These are phyloP conservation scores for Fusarium chuoi DNA, from an alignment of 2,329 filamentous ascomycete species.

Conservation along the genomic window DNA sequence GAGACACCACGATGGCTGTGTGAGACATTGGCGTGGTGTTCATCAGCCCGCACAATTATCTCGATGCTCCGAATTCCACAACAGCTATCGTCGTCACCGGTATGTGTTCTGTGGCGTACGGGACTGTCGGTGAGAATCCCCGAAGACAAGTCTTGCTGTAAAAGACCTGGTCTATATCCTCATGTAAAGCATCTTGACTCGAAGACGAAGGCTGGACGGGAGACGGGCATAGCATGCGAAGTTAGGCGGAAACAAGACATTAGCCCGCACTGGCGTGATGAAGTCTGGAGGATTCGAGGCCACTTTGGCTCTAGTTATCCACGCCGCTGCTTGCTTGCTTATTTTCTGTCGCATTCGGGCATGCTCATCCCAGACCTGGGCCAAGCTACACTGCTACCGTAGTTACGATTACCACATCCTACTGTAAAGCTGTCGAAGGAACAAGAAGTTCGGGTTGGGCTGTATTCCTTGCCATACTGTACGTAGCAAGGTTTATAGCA, in stretches of 20 bases:
- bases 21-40: conserved; percentile 33
- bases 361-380: conserved; percentile 9
- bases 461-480: neutral
- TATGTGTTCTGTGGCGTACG: conserved; percentile 30
- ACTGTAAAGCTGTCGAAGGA: neutral
- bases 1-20: conserved; percentile 34
- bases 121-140: conserved; percentile 44
- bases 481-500: conserved; percentile 7
- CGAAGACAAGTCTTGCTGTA: conserved; percentile 19
- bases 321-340: conserved; percentile 31
- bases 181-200: conserved; percentile 38
- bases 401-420: conserved; percentile 23
- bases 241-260: conserved; percentile 43
- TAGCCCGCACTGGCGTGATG: conserved; percentile 38
- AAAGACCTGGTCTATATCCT: conserved; percentile 30
- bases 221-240: conserved; percentile 40
- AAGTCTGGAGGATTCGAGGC: conserved; percentile 17
- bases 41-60: conserved; percentile 17
- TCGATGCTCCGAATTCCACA: conserved; percentile 19
- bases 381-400: conserved; percentile 8
- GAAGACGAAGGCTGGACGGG: conserved; percentile 38
- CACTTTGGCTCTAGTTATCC: conserved; percentile 12
- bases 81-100: conserved; percentile 21
- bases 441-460: conserved; percentile 14
- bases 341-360: conserved; percentile 5